phyloP scores from a whole-genome alignment of 106 monocot species.

The Vanilla planifolia region DNA sequence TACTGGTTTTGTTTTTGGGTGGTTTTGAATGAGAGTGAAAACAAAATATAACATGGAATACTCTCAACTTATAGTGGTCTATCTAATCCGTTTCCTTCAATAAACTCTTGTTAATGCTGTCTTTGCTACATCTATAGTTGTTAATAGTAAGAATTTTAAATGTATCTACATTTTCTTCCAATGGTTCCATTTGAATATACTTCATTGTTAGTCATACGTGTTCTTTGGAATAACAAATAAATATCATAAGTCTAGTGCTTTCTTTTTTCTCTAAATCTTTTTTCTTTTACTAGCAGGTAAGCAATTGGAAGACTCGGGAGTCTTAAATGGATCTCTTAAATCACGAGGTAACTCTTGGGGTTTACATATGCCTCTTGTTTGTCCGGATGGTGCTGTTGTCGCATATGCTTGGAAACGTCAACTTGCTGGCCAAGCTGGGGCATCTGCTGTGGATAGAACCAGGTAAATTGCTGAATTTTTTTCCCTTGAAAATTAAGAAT shows the following conservation, averaged over 20 bases:
- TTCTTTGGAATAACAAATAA: no score
- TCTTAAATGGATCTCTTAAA: slow-evolving; percentile 63
- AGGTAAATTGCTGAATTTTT: slow-evolving; percentile 34
- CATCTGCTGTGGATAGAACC: slow-evolving; percentile 97
- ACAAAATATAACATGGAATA: no score
- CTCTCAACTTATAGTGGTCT: no score
- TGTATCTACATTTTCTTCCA: no score
- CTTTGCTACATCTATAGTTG: no score
- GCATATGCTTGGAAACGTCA: slow-evolving; percentile 99
- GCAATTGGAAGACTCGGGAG: slow-evolving; percentile 92
- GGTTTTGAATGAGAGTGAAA: no score
- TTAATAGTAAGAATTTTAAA: no score
- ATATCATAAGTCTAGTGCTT: slow-evolving; percentile 4
- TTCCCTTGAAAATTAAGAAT: not conserved
- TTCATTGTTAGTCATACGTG: no score
- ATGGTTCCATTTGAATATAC: no score
- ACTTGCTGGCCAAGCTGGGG: slow-evolving; percentile 97
- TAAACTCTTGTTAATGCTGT: no score
- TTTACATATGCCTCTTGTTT: slow-evolving; percentile 98
- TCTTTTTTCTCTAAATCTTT: not conserved
- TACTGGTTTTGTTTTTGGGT: no score
- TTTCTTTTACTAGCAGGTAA: slow-evolving; percentile 50
- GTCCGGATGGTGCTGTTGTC: slow-evolving; percentile 96
- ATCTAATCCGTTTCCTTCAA: no score
- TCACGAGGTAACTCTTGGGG: slow-evolving; percentile 93